phyloP scores from a whole-genome alignment of 2,329 filamentous ascomycete species.

The Pseudophaeomoniella oleicola region DNA sequence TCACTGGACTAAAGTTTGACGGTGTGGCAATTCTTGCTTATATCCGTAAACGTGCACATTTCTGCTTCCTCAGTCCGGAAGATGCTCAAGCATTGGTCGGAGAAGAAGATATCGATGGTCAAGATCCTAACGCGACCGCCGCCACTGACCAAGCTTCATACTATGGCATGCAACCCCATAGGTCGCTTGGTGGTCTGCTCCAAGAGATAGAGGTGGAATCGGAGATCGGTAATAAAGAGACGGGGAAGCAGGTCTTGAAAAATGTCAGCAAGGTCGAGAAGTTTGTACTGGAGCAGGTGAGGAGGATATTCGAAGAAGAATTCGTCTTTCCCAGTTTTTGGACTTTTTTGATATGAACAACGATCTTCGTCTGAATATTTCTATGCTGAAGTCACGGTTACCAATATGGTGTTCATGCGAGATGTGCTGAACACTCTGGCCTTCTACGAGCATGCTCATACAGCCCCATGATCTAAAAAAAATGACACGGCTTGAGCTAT shows the following conservation, averaged over 20 bases:
- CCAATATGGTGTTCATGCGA: too few relatives aligned
- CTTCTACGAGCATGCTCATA: too few relatives aligned
- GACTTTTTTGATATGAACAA: constrained; percentile 82
- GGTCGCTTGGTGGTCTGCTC: constrained; percentile 50
- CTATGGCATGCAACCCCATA: constrained; percentile 2
- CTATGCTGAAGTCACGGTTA: too few relatives aligned
- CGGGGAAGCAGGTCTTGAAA: constrained; percentile 87
- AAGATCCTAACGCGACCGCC: constrained; percentile 14
- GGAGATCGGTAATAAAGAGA: constrained; percentile 86
- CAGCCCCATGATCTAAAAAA: too few relatives aligned
- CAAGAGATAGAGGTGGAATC: constrained; percentile 94
- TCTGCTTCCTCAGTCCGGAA: constrained; percentile 87
- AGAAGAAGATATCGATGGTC: constrained; percentile 23
- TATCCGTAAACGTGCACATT: constrained; percentile 77
- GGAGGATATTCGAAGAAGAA: constrained; percentile 95
- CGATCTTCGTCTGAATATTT: too few relatives aligned
- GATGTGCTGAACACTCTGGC: too few relatives aligned
- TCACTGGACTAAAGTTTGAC: constrained; percentile 89
- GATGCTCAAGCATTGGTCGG: constrained; percentile 65
- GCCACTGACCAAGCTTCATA: constrained; percentile 6
- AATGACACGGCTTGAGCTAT: too few relatives aligned
- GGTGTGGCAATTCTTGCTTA: constrained; percentile 85
- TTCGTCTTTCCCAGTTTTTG: constrained; percentile 98
- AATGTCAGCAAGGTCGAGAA: constrained; percentile 98
- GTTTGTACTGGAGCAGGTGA: constrained; percentile 91